Evolutionary conservation across 306 rosid genomes (phyloP), one percentile per base, ranked within the genome.

Genomic region (Senna siamea): DNA sequence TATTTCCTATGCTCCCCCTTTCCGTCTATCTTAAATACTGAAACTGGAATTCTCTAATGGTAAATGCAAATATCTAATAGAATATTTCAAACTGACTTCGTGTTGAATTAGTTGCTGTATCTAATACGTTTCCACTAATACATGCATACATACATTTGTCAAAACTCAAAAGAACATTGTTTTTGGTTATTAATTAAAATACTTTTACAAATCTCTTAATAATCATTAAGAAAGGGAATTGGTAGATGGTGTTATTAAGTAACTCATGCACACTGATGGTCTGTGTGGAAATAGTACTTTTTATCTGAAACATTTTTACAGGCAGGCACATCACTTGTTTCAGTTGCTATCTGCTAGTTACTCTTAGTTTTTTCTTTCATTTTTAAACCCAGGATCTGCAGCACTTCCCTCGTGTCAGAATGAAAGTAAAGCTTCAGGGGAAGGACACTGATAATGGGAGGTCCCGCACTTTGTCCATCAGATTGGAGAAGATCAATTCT

Each of bases 401-500:
- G 70, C 81, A 60, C 52, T 94, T 94, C 81, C 97, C 97, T 57
- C 59, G 76, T 30, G 78, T 94, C 61, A 87, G 79, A 82, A 79
- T 87, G 80, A 91, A 81, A 76, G 37, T 94, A 73, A 88, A 80
- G 81, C 81, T 94, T 65, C 84, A 85, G 75, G 65, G 50, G 61
- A 89, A 55, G 72, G 86, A 87, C 44, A 78, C 52, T 53, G 79
- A 73, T 57, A 57, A 65, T 64, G 87, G 83, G 50, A 85, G 74
- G 51, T 53, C 87, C 57, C 55, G 68, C 46, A 73, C 82, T 55
- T 73, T 94, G 74, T 37, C 61, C 70, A 87, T 94, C 85, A 88
- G 88, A 88, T 76, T 94, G 87, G 95, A 88, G 81, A 94, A 87
- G 85, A 84, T 52, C 35, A 87, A 85, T 77, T 81, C 89, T 70